These are phyloP conservation scores for Euphorbia pulcherrima DNA, from an alignment of 345 rosid genomes.

Conservation along the genomic window DNA sequence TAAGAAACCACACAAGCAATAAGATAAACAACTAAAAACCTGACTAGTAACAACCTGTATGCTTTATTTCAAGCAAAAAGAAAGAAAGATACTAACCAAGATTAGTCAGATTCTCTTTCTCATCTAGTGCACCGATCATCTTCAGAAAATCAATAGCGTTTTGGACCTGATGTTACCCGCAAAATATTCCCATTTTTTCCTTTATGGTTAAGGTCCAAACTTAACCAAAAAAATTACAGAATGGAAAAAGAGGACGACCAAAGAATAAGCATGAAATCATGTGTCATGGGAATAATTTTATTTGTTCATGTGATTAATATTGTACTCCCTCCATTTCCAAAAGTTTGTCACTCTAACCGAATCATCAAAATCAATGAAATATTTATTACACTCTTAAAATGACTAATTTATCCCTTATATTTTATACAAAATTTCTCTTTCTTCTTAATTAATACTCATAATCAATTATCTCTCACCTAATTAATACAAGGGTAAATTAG, in stretches of 20 bases:
- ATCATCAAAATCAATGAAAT: too few relatives aligned
- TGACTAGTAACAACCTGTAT: slow-evolving; percentile 4
- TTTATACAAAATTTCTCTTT: too few relatives aligned
- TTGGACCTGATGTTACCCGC: slow-evolving; percentile 62
- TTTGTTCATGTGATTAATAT: neutral
- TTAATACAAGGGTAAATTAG: too few relatives aligned
- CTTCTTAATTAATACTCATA: too few relatives aligned
- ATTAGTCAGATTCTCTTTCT: slow-evolving; percentile 81
- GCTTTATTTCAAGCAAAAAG: neutral
- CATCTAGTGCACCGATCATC: slow-evolving; percentile 90
- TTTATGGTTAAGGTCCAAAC: slow-evolving; percentile 3
- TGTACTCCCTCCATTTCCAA: too few relatives aligned
- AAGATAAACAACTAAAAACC: slow-evolving; percentile 4
- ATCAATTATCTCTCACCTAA: too few relatives aligned
- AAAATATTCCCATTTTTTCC: slow-evolving; percentile 11
- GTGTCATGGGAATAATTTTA: neutral
- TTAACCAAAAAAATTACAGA: neutral
- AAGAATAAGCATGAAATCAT: neutral
- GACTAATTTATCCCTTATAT: too few relatives aligned
- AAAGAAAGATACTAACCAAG: slow-evolving; percentile 63
- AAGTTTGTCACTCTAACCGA: too few relatives aligned
- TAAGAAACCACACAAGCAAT: slow-evolving; percentile 15
- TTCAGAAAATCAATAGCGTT: slow-evolving; percentile 90
- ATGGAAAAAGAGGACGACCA: neutral
- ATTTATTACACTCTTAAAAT: too few relatives aligned